These are phyloP conservation scores for Forsythia suspensa DNA, from an alignment of 257 asterid species.

Conservation along the genomic window DNA sequence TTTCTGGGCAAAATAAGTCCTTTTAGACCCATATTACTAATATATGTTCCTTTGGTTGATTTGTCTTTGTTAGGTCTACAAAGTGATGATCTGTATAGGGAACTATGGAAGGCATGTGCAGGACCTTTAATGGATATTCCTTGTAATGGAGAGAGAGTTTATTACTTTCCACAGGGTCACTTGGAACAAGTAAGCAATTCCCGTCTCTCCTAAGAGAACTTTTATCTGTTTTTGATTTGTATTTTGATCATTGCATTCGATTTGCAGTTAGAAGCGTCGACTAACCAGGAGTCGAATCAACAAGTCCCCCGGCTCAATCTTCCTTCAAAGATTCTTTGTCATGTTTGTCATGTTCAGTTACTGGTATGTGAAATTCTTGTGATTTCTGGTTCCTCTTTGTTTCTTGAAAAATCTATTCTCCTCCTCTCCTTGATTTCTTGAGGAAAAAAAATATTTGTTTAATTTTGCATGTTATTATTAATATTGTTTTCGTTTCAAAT, in stretches of 20 bases:
- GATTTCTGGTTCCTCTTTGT: neutral
- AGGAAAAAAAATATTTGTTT: neutral
- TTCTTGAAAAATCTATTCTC: neutral
- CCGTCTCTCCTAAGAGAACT: neutral
- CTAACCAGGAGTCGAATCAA: constrained; percentile 56
- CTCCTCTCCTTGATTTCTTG: neutral
- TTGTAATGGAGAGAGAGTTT: constrained; percentile 55
- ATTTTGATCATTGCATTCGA: constrained; percentile 13
- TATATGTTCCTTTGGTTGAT: constrained; percentile 1
- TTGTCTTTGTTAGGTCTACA: constrained; percentile 35
- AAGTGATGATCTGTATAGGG: constrained; percentile 46
- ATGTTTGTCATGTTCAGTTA: constrained; percentile 49
- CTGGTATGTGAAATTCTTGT: constrained; percentile 40
- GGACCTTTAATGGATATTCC: constrained; percentile 88
- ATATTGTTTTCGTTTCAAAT: neutral
- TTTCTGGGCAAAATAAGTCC: too few relatives aligned
- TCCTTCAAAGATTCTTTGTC: constrained; percentile 79
- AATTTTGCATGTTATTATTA: neutral
- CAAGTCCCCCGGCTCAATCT: constrained; percentile 69
- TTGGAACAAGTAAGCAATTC: constrained; percentile 63
- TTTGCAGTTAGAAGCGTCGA: constrained; percentile 75
- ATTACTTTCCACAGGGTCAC: constrained; percentile 89
- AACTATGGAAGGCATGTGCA: constrained; percentile 88
- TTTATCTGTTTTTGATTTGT: neutral
- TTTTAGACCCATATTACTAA: neutral